Base-by-base conservation (phyloP, 352 stramenopile genomes). In the Plasmopara viticola region DNA sequence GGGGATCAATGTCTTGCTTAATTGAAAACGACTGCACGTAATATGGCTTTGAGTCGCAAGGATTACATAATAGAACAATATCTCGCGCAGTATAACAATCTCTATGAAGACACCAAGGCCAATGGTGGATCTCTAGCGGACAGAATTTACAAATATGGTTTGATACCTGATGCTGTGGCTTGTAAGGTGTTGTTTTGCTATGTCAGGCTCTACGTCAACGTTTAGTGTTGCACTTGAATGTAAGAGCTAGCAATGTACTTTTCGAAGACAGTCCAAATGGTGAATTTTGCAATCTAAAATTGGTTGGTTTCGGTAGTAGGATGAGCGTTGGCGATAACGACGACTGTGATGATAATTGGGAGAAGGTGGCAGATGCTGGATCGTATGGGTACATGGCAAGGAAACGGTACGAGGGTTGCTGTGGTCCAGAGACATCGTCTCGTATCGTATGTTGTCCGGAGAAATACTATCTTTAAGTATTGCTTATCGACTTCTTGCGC, bases 321-420 rank as follows among this genome's bases (percentile, higher is more conserved):
- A 48, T 51, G 30, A 57, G 57, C 25, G 44, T 57, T 17, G 7
- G 4, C 9, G 49, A 65, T 41, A 49, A 38, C 29, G 50, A 35
- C 13, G 56, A 38, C 7, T 43, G 25, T 4, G 28, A 51, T 10
- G 42, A 7, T 4, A 20, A 38, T 12, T 35, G 31, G 29, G 34
- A 52, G 30, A 70, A 64, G 28, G 47, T 66, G 12, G 56, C 44
- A 43, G 53, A 37, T 13, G 15, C 40, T 31, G 72, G 72, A 0
- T 86, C 77, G 4, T 86, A 72, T 52, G 72, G 77, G 8, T 86
- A 72, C 51, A 87, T 87, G 77, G 72, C 77, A 6, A 72, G 74
- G 0, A 72, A 85, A 59, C 74, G 72, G 2, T 87, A 86, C 29
- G 62, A 85, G 8, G 74, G 72, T 5, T 54, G 18, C 5, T 74